Base-by-base conservation (phyloP, 306 rosid species). In the Quercus parvula region DNA sequence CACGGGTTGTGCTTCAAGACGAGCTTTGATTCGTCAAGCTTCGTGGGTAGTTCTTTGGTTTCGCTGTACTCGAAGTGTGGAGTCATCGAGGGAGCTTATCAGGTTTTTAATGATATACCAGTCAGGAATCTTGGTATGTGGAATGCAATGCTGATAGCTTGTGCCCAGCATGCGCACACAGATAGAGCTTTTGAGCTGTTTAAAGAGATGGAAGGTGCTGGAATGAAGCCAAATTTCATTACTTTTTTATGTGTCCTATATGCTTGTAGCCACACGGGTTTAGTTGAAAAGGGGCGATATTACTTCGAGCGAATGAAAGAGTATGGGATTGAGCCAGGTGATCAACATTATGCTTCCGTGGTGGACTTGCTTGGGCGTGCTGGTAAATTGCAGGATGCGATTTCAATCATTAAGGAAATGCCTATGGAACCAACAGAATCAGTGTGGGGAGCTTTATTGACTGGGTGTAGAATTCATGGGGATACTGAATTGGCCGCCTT, bases 331-430 rank as follows among this genome's bases (percentile, higher is more conserved):
- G 91, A 92, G 82, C 97, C 95, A 0, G 91, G 86, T 28, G 81
- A 89, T 12, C 92, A 87, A 59, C 99, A 95, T 69, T 95, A 90
- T 66, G 89, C 97, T 25, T 84, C 96, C 30, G 14, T 91, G 85
- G 99, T 95, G 56, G 98, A 91, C 84, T 86, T 95, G 88, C 92
- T 95, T 24, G 93, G 94, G 38, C 97, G 97, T 13, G 95, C 97
- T 25, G 97, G 98, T 35, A 92, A 89, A 64, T 83, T 95, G 81
- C 82, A 74, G 51, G 97, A 95, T 2, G 97, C 97, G 0, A 91
- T 89, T 63, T 77, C 77, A 63, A 74, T 91, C n/a, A 73, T 95
- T 33, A 67, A 73, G 71, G 79, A 82, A 54, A 95, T 95, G 98
- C 88, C 97, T 14, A 86, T 90, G 81, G 82, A 86, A 58, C 97